These are phyloP conservation scores for Citropsis articulata DNA, from an alignment of 345 rosid species.

Conservation along the genomic window DNA sequence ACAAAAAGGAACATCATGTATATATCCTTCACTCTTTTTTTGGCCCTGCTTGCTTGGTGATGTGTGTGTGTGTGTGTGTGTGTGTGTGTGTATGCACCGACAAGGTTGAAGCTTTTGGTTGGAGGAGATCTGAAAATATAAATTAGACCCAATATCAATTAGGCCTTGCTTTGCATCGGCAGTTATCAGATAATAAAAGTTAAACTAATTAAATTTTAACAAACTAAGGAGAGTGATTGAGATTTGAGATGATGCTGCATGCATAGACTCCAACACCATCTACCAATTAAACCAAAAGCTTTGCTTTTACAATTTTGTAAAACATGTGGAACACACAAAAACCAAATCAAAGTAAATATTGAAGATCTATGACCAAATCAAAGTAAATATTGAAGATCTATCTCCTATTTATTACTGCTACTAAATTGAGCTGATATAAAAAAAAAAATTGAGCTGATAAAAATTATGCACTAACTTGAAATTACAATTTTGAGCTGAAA, in stretches of 20 bases:
- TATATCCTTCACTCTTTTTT: neutral
- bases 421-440: no score
- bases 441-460: no score
- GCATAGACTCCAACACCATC: neutral
- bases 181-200: no score
- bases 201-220: no score
- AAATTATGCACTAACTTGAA: neutral
- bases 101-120: no score
- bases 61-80: no score
- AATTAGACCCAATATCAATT: no score
- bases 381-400: neutral
- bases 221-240: neutral
- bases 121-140: no score
- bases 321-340: neutral
- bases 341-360: neutral
- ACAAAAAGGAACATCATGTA: no score
- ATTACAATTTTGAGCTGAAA: neutral
- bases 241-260: neutral
- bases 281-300: neutral
- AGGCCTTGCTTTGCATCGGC: no score
- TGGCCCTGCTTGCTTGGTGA: neutral
- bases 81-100: neutral
- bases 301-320: neutral
- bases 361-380: neutral
- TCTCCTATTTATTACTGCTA: no score